These are phyloP conservation scores for Megacollybia platyphylla DNA, from an alignment of 1,284 basidiomycete species.

Conservation along the genomic window DNA sequence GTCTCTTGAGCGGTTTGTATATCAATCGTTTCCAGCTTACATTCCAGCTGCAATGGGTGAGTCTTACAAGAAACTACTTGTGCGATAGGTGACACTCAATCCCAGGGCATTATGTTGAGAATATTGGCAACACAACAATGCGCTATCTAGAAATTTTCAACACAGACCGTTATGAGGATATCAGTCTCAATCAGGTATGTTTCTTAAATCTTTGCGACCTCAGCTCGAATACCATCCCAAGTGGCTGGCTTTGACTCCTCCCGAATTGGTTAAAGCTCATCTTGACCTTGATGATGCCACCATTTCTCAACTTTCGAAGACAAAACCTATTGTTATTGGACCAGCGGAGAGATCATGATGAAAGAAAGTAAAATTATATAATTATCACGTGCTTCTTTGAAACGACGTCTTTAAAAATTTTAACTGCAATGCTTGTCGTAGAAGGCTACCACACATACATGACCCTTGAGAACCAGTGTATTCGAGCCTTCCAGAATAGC, in stretches of 20 bases:
- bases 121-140: conserved; percentile 51
- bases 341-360: too few relatives aligned
- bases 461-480: too few relatives aligned
- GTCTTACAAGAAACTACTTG: too few relatives aligned
- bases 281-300: conserved; percentile 40
- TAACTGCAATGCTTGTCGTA: too few relatives aligned
- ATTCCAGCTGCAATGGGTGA: conserved; percentile 39
- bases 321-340: conserved; percentile 35
- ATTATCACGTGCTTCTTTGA: too few relatives aligned
- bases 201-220: neutral
- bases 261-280: conserved; percentile 48
- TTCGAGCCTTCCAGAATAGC: too few relatives aligned
- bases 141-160: conserved; percentile 58
- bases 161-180: conserved; percentile 45
- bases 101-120: conserved; percentile 48
- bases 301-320: conserved; percentile 36
- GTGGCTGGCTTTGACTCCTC: conserved; percentile 58
- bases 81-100: too few relatives aligned
- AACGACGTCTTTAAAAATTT: too few relatives aligned
- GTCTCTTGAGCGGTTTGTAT: neutral
- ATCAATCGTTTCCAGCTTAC: conserved; percentile 22
- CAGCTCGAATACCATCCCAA: conserved; percentile 12
- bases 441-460: too few relatives aligned
- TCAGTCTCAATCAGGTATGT: conserved; percentile 45
- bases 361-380: too few relatives aligned